Conservation (phyloP, 192 early-diverging fungal genomes). For the Coemansia sp. region DNA sequence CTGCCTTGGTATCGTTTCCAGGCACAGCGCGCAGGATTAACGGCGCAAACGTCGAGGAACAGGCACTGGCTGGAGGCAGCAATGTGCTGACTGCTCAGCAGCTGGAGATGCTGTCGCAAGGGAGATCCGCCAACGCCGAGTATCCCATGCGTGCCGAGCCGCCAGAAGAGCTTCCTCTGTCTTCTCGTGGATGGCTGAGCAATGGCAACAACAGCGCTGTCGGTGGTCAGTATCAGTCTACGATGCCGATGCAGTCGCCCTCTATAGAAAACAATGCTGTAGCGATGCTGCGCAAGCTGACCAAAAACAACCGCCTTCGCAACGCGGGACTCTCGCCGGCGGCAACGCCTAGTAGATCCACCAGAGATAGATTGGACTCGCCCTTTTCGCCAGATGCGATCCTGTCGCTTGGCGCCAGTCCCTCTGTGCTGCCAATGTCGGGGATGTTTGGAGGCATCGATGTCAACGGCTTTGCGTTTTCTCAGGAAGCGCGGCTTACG, state of each 20-base stretch:
- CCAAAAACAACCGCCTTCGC: conserved; percentile 32
- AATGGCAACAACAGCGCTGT: conserved; percentile 8
- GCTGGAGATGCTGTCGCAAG: background rate
- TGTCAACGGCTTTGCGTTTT: conserved; percentile 3
- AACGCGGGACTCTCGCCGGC: background rate
- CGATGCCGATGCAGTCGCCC: conserved; percentile 24
- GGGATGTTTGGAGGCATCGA: background rate
- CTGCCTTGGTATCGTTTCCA: no score
- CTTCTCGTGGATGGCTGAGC: conserved; percentile 23
- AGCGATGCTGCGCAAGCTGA: conserved; percentile 45
- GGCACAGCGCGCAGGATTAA: no score
- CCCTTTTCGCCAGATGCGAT: conserved; percentile 9
- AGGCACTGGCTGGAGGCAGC: no score
- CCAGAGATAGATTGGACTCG: conserved; percentile 11
- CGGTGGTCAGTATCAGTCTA: conserved; percentile 10
- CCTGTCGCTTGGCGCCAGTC: background rate
- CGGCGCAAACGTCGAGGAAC: no score
- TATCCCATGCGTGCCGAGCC: conserved; percentile 24
- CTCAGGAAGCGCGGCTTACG: conserved; percentile 2
- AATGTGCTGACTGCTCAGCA: no score
- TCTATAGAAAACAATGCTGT: conserved; percentile 40
- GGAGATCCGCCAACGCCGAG: background rate
- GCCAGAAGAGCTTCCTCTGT: conserved; percentile 20
- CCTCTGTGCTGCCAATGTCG: background rate
- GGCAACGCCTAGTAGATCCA: background rate